These are phyloP conservation scores for Daldinia loculata DNA, from an alignment of 495 filamentous ascomycete species.

Conservation along the genomic window DNA sequence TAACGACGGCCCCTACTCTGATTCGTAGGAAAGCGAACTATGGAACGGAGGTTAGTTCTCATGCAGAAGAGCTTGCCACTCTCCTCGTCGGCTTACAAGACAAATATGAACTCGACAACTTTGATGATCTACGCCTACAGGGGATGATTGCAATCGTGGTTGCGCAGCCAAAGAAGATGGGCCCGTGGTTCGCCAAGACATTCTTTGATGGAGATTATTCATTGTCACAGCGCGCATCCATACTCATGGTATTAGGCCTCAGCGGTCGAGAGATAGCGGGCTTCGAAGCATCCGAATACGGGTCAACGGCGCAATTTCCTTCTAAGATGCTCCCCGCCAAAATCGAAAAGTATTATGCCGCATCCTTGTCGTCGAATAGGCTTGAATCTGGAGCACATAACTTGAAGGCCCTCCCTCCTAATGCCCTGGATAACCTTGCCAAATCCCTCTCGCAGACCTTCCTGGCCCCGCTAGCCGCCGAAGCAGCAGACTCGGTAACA, in stretches of 20 bases:
- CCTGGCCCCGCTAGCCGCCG: slow-evolving; percentile 79
- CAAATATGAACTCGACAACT: slow-evolving; percentile 76
- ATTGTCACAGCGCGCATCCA: slow-evolving; percentile 77
- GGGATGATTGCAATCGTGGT: slow-evolving; percentile 86
- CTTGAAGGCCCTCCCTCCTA: slow-evolving; percentile 60
- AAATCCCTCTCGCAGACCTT: slow-evolving; percentile 70
- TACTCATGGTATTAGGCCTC: slow-evolving; percentile 83
- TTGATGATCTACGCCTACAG: slow-evolving; percentile 78
- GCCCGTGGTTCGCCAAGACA: slow-evolving; percentile 79
- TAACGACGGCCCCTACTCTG: slow-evolving; percentile 76
- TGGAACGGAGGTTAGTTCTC: slow-evolving; percentile 85
- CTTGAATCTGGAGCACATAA: slow-evolving; percentile 33
- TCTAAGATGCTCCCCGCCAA: slow-evolving; percentile 73
- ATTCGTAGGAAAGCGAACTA: slow-evolving; percentile 90
- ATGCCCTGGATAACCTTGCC: slow-evolving; percentile 69
- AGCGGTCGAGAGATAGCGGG: slow-evolving; percentile 89
- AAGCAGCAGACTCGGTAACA: slow-evolving; percentile 72
- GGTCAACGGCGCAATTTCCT: slow-evolving; percentile 64
- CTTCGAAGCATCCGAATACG: slow-evolving; percentile 69
- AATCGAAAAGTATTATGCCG: slow-evolving; percentile 60
- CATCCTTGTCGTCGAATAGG: slow-evolving; percentile 24
- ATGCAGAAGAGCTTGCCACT: slow-evolving; percentile 80
- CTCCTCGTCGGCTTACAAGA: slow-evolving; percentile 82
- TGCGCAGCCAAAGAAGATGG: slow-evolving; percentile 78
- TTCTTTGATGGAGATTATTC: slow-evolving; percentile 95